Evolutionary conservation across 371 early-diverging fungal genomes (phyloP), one percentile per base, ranked within the genome.

Genomic region (Mortierella sp.): DNA sequence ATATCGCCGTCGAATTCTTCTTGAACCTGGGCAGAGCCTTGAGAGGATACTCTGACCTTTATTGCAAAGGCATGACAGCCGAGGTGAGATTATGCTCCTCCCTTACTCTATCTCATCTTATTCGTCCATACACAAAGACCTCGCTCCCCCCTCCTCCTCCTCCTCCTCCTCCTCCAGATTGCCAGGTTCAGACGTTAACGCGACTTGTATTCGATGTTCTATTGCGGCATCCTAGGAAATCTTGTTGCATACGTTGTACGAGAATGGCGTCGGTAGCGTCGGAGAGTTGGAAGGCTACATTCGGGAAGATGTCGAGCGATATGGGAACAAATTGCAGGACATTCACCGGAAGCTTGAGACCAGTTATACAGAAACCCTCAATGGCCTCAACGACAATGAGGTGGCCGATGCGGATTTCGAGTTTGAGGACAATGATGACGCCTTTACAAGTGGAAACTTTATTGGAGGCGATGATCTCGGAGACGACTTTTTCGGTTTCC

Each of bases 401-500:
- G 63, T 39, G 1, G 77, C 66, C 37, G 83, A 86, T 51, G 82
- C 81, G 16, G 83, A 88, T 21, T 79, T 72, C 28, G 59, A 83
- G 21, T 76, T 84, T 27, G 78, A 81, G 48, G 89, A 90, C 29
- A 85, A 86, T 46, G 89, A 88, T 25, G 89, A 88, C 6, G 83
- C 85, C 25, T 88, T 85, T 62, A 66, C 79, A 16, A 87, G 80
- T 78, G 67, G 80, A 28, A 64, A 68, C 54, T 58, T 72, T 51
- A 71, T 67, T 40, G 50, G 71, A 22, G 79, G 37, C 4, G 95
- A 95, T 37, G 82, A 87, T 39, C 90, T 95, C 62, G 91, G 92
- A 28, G 95, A 93, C 27, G 95, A 98, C 80, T 91, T 95, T 63
- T 90, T 98, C 64, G 94, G 95, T 5, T 91, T 98, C 74, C 90